Base-by-base conservation (phyloP, 257 asterid species). In the Salvia miltiorrhiza region DNA sequence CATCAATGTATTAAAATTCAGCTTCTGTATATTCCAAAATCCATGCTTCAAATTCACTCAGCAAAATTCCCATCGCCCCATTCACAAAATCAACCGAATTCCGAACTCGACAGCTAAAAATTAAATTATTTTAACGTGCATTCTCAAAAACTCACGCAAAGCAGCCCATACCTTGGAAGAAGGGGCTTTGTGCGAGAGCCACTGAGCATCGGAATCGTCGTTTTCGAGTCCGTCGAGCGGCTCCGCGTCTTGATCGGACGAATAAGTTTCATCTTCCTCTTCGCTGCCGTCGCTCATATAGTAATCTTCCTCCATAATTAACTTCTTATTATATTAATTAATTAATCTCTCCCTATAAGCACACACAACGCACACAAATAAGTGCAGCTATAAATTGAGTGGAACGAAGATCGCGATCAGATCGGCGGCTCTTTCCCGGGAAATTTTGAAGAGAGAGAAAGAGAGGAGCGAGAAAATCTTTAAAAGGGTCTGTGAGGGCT, bases 171-270 rank as follows among this genome's bases (percentile, higher is more conserved):
- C 99, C 97, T 87, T 87, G 44, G 84, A 78, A 53, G 88, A 85
- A 69, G 90, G 76, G 73, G 83, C 58, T 73, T 79, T 88, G 14
- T 78, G 69, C 56, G 81, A 73, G 72, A 54, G 78, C 85, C 84
- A 83, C 66, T 32, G 78, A 12, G 70, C 53, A 73, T 83, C 85
- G 17, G 83, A 45, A 71, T 87, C 95, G 2, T 87, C 90, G 69
- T 82, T 84, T 41, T 87, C 98, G 23, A 85, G 70, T 44, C 79
- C 96, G n/a, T 78, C 86, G 20, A 84, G 76, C 45, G 87, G 81
- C 23, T 79, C 86, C 10, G 64, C 65, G 10, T 74, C 95, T 19
- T 69, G 87, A 84, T 89, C 95, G 78, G 86, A 87, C 4, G 84
- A 62, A 59, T 63, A 76, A 72, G 33, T 76, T 49, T 77, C 90